Conservation (phyloP, 495 filamentous ascomycete species). For the Pyrenula aspistea region DNA sequence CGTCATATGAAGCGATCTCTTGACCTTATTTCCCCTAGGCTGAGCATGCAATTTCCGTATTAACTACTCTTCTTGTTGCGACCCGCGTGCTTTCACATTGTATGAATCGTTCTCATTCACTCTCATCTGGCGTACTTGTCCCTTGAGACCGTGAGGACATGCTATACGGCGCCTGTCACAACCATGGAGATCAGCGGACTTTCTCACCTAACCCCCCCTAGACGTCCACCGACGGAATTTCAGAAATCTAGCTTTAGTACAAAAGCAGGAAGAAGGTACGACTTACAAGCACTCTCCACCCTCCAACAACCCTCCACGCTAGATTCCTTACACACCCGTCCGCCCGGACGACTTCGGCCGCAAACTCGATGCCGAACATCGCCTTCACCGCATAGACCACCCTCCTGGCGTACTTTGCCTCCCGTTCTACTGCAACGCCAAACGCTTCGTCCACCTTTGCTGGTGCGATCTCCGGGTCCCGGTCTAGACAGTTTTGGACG, state of each 20-base stretch:
- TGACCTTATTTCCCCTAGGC: too few relatives aligned
- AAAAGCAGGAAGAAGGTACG: neutral
- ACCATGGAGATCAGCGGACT: neutral
- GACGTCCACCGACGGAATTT: neutral
- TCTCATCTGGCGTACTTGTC: constrained; percentile 21
- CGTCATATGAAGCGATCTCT: too few relatives aligned
- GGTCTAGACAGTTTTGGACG: constrained; percentile 82
- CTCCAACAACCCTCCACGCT: constrained; percentile 90
- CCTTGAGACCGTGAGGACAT: constrained; percentile 29
- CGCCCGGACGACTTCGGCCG: constrained; percentile 80
- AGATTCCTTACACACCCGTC: constrained; percentile 87
- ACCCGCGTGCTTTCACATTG: too few relatives aligned
- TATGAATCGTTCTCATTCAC: neutral
- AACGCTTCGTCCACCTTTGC: constrained; percentile 68
- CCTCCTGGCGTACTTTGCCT: constrained; percentile 76
- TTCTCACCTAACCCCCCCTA: neutral
- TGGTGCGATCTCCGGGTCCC: constrained; percentile 84
- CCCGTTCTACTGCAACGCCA: constrained; percentile 67
- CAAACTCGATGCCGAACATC: constrained; percentile 97
- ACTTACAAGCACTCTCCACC: constrained; percentile 86
- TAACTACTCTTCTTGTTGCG: too few relatives aligned
- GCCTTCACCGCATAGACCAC: constrained; percentile 90
- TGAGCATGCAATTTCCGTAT: too few relatives aligned
- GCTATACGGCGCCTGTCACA: constrained; percentile 31
- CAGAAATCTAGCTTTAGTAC: neutral